Base-by-base conservation (phyloP, 805 yeast species). In the Kregervanrija fluxuum region DNA sequence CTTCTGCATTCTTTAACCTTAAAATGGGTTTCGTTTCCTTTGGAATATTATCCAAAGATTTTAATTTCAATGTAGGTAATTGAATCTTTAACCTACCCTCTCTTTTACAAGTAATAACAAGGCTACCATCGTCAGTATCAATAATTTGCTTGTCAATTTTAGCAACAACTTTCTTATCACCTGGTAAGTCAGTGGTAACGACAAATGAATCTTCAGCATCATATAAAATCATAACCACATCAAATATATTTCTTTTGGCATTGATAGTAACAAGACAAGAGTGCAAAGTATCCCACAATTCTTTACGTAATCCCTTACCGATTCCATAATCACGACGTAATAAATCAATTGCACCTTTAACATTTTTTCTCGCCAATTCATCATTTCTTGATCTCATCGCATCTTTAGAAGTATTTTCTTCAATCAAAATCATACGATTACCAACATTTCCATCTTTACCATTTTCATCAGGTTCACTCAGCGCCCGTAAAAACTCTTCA, bases 231-330 rank as follows among this genome's bases (percentile, higher is more conserved):
- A 79, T 77, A 42, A 85, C 69, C 3, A 86, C 55, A 46, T 79
- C 84, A 51, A 85, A 80, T 8, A 91, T 55, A 33, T 72, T 61
- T 46, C 90, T 71, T 51, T 80, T 77, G 32, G 80, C 80, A 36
- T 74, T 65, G 2, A 86, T 63, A 11, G 84, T 73, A 14, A 82
- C 48, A 22, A 81, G 60, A 2, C 84, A 78, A 0, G 84, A 70
- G 53, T 81, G 84, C 8, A 89, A 60, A 9, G 80, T 70, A 37
- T 73, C 69, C 96, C 96, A 89, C 1, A 93, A 54, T 8, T 74
- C 73, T 2, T 58, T 54, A 43, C 73, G 71, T 15, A 93, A 65
- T 0, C 88, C 86, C 30, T 62, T 57, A 1, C 83, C 79, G 41
- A 75, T 69, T 2, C 75, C 59, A 46, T 77, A 74, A 43, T 79